Percentiles rank a stretch among this genome's conserved stretches.
These are phyloP conservation scores for Stropharia rugosoannulata DNA, from an alignment of 768 basidiomycete genomes.

Conservation along the genomic window DNA sequence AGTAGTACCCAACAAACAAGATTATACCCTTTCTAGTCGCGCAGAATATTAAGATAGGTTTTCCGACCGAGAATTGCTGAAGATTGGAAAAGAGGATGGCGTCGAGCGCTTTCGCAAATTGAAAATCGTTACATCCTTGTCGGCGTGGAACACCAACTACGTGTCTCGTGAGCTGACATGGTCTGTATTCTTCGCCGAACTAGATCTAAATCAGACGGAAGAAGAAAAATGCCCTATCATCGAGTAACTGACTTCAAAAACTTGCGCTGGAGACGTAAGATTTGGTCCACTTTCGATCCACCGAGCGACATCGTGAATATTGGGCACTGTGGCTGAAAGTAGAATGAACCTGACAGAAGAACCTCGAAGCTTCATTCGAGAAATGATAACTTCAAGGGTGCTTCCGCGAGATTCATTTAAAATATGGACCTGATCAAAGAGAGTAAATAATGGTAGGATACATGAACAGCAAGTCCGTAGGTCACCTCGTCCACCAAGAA, in stretches of 20 bases:
- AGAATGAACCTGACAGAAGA: slow-evolving; percentile 77
- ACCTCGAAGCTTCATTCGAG: slow-evolving; percentile 84
- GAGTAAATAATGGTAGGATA: background rate
- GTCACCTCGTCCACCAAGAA: slow-evolving; percentile 90
- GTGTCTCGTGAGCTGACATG: slow-evolving; percentile 73
- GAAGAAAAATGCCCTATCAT: background rate
- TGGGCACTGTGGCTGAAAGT: slow-evolving; percentile 93
- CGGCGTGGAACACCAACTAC: slow-evolving; percentile 70
- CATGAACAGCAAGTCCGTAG: background rate
- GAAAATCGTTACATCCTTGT: slow-evolving; percentile 75
- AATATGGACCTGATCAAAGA: slow-evolving; percentile 72
- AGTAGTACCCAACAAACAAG: background rate
- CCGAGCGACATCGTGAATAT: slow-evolving; percentile 82
- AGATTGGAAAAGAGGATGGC: slow-evolving; percentile 71
- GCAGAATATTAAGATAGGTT: slow-evolving; percentile 88
- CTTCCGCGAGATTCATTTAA: slow-evolving; percentile 90
- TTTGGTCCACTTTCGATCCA: slow-evolving; percentile 69
- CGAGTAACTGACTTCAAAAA: slow-evolving; percentile 57
- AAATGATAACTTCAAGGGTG: slow-evolving; percentile 91
- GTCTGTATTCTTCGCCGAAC: slow-evolving; percentile 94
- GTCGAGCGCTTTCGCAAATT: slow-evolving; percentile 70
- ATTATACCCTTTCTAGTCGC: slow-evolving; percentile 78
- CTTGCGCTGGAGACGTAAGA: slow-evolving; percentile 46
- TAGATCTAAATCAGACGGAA: slow-evolving; percentile 24
- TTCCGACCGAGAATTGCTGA: slow-evolving; percentile 69